Conservation (phyloP, 2,329 filamentous ascomycete genomes). For the Verticillium klebahnii region DNA sequence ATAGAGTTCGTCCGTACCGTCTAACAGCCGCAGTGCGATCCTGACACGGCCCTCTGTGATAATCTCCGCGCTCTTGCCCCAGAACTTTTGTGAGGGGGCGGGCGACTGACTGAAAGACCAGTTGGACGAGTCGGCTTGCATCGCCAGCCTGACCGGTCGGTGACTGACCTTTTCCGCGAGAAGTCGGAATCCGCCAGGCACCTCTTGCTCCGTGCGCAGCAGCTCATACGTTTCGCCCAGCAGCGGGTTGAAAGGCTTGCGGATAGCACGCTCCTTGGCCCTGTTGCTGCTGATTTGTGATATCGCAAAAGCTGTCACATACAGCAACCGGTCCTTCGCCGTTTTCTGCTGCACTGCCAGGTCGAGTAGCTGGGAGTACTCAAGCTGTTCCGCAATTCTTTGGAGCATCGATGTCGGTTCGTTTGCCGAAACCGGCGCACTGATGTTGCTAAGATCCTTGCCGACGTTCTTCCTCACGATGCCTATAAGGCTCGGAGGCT, state of each 20-base stretch:
- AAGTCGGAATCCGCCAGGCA: constrained; percentile 73
- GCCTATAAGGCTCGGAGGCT: constrained; percentile 86
- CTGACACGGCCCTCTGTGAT: constrained; percentile 86
- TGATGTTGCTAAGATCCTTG: constrained; percentile 93
- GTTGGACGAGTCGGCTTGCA: constrained; percentile 79
- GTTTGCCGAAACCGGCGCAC: constrained; percentile 96
- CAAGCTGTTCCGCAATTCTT: constrained; percentile 81
- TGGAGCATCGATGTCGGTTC: constrained; percentile 88
- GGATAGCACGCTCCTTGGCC: constrained; percentile 83
- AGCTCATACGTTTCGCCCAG: constrained; percentile 95
- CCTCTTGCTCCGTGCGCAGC: constrained; percentile 73
- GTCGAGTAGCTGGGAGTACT: constrained; percentile 84
- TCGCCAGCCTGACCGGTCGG: constrained; percentile 85
- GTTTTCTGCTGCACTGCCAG: constrained; percentile 61
- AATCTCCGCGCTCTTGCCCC: constrained; percentile 94
- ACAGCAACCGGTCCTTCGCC: constrained; percentile 67
- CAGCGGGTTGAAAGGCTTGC: constrained; percentile 96
- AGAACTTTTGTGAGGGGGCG: constrained; percentile 91
- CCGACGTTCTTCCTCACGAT: constrained; percentile 97
- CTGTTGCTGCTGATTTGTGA: constrained; percentile 78
- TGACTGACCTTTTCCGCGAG: constrained; percentile 95
- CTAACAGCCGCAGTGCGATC: constrained; percentile 61
- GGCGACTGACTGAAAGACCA: constrained; percentile 90
- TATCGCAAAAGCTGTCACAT: constrained; percentile 86
- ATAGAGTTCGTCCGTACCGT: constrained; percentile 74